Evolutionary conservation across 2,329 filamentous ascomycete genomes (phyloP).

Genomic region (Lasiodiplodia sp.): DNA sequence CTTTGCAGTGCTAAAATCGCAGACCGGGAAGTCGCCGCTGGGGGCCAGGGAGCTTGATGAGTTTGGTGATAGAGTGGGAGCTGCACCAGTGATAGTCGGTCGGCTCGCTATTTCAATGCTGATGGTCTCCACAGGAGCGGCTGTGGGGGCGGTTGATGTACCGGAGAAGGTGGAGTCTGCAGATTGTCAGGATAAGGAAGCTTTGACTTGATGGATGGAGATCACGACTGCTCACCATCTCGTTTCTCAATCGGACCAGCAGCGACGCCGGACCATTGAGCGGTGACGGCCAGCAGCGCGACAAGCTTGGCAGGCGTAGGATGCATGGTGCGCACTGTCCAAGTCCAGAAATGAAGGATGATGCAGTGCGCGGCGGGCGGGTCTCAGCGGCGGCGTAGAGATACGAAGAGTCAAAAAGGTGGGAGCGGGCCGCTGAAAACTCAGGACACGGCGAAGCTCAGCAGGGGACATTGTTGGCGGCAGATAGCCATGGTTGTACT

Average conservation of each 20-base stretch:
- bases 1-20: constrained; percentile 37
- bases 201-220: constrained; percentile 17
- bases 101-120: constrained; percentile 33
- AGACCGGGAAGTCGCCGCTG: constrained; percentile 42
- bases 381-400: constrained; percentile 1
- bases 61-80: constrained; percentile 4
- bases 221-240: constrained; percentile 34
- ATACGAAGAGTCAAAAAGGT: neutral
- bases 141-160: constrained; percentile 31
- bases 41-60: constrained; percentile 29
- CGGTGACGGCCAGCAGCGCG: constrained; percentile 33
- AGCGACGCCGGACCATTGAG: constrained; percentile 33
- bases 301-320: constrained; percentile 29
- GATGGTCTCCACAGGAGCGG: constrained; percentile 34
- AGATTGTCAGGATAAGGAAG: constrained; percentile 24
- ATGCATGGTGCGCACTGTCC: constrained; percentile 33
- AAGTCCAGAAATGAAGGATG: constrained; percentile 12
- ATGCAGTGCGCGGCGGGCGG: constrained; percentile 8
- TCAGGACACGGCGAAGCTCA: neutral
- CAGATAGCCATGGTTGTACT: neutral
- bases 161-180: constrained; percentile 32
- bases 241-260: constrained; percentile 36
- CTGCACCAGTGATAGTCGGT: constrained; percentile 31
- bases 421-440: neutral
- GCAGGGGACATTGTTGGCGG: neutral